Base-by-base conservation (phyloP, 441 rosid genomes). In the Gossypium davidsonii region DNA sequence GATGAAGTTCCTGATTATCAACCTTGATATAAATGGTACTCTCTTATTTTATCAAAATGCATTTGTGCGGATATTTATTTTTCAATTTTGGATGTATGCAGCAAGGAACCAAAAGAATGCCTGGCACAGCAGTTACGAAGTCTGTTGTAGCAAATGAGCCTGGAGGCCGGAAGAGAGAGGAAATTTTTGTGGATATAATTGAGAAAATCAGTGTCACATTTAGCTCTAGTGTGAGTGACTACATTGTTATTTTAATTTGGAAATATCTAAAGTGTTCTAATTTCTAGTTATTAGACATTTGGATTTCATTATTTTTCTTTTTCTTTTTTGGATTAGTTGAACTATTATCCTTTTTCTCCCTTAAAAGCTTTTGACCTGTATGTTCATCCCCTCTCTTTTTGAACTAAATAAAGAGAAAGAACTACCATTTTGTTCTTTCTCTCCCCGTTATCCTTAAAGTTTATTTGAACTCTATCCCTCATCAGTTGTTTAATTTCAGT, bases 141-240 rank as follows among this genome's bases (percentile, higher is more conserved):
- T 94, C 98, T 42, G 96, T 92, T 81, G 94, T 94, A n/a, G 97
- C 97, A 25, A 94, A 90, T 88, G 98, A 94, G 58, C 94, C 94
- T 71, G 93, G 91, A 26, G 97, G 96, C 74, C 85, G 91, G 81
- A 94, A 85, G 85, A 91, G 97, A 81, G 98, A 94, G 83, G 97
- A 94, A 86, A 92, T 92, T 56, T 94, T 92, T 79, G 97, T 92
- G 76, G 98, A 94, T 82, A 88, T 94, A 78, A 94, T 94, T 20
- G 97, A 92, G 87, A 92, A 94, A 86, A 92, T 94, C 78, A 94
- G 98, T 74, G 93, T 94, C 67, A 92, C 97, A 73, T 94, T 94
- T 88, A 92, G 98, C 83, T 91, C 97, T 68, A 94, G 98, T 76
- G 98, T 94, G 83, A 79, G 97, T 85, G 63, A 56, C 63, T 31